phyloP scores from a whole-genome alignment of 192 early-diverging fungal species.

The Spizellomyces punctatus region DNA sequence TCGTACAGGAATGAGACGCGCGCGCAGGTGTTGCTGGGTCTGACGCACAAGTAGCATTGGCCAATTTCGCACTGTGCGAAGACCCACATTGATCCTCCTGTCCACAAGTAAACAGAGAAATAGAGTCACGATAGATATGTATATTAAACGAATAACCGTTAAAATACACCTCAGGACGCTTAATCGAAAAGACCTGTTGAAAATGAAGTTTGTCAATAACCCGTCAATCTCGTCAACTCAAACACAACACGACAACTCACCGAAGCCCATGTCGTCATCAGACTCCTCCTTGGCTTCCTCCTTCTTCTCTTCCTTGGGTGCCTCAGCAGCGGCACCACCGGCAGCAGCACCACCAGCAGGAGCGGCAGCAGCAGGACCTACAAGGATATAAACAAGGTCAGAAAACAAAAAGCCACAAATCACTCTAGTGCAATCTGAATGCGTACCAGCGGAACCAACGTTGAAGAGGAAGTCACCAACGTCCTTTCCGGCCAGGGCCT shows the following conservation, averaged over 20 bases:
- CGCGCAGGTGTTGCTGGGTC: too few relatives aligned
- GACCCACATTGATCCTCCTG: too few relatives aligned
- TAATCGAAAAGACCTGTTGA: slow-evolving; percentile 48
- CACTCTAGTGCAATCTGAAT: background rate
- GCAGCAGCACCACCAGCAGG: slow-evolving; percentile 52
- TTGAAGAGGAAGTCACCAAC: slow-evolving; percentile 86
- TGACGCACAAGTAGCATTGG: too few relatives aligned
- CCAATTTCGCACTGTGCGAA: too few relatives aligned
- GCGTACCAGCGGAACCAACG: slow-evolving; percentile 63
- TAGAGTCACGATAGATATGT: too few relatives aligned
- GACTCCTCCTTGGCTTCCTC: slow-evolving; percentile 55
- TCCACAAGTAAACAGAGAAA: too few relatives aligned
- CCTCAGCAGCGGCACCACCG: slow-evolving; percentile 50
- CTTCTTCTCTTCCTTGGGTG: slow-evolving; percentile 54
- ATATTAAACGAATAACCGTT: too few relatives aligned
- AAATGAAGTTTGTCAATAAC: background rate
- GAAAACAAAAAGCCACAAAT: background rate
- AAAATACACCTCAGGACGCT: slow-evolving; percentile 13
- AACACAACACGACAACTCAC: slow-evolving; percentile 10
- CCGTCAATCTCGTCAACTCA: background rate
- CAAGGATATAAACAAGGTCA: background rate
- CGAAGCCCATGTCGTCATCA: slow-evolving; percentile 60
- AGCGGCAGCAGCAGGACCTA: slow-evolving; percentile 48
- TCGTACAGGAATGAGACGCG: too few relatives aligned
- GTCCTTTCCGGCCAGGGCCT: slow-evolving; percentile 95